Percentiles rank a stretch among this genome's conserved stretches.
phyloP scores from a whole-genome alignment of 768 basidiomycete species.

The Amanita fuliginea region DNA sequence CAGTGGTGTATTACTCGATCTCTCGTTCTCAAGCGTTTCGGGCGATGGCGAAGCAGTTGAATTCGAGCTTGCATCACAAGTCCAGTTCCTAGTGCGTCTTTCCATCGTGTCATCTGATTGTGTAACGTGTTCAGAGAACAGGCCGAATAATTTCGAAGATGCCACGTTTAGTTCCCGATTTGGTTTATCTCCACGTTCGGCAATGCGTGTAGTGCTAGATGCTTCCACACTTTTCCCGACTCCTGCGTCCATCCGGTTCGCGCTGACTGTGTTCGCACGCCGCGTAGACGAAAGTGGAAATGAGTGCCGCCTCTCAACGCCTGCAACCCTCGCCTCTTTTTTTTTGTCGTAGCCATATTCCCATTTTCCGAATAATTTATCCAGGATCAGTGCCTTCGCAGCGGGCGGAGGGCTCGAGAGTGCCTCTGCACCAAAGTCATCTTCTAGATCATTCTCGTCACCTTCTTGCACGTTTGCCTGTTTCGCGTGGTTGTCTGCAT shows the following conservation, averaged over 20 bases:
- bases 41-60: slow-evolving; percentile 1
- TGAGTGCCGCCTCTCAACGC: slow-evolving; percentile 4
- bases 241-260: background rate
- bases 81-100: background rate
- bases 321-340: background rate
- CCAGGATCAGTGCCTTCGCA: slow-evolving; percentile 5
- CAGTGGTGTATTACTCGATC: background rate
- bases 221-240: background rate
- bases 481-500: slow-evolving; percentile 1
- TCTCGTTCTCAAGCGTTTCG: slow-evolving; percentile 1
- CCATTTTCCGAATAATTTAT: background rate
- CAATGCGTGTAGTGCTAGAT: background rate
- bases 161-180: background rate
- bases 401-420: slow-evolving; percentile 34
- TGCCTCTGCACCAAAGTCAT: slow-evolving; percentile 42
- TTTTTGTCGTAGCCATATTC: background rate
- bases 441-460: slow-evolving; percentile 12
- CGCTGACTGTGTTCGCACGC: slow-evolving; percentile 4
- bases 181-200: background rate
- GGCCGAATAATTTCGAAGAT: background rate
- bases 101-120: background rate
- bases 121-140: background rate
- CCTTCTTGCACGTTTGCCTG: slow-evolving; percentile 10
- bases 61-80: background rate
- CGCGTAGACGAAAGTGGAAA: background rate